Conservation (phyloP, 257 asterid genomes). For the Solanum commersonii region DNA sequence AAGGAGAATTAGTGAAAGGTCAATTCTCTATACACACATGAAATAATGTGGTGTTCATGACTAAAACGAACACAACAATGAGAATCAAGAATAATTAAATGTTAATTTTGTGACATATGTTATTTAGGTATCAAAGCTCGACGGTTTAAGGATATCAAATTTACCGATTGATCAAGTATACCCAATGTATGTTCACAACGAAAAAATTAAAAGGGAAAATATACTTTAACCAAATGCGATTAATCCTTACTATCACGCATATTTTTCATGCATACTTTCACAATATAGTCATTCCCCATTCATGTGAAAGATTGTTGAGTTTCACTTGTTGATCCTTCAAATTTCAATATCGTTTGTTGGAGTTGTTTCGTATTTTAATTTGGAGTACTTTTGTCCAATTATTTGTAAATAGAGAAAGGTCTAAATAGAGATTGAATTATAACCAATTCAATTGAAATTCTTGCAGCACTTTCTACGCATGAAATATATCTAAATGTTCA, state of each 20-base stretch:
- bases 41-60: background rate
- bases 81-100: background rate
- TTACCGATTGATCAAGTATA: background rate
- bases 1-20: background rate
- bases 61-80: background rate
- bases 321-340: background rate
- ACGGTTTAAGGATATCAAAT: too few relatives aligned
- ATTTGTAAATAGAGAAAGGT: background rate
- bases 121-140: background rate
- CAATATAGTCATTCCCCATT: too few relatives aligned
- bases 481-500: background rate
- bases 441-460: too few relatives aligned
- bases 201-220: too few relatives aligned
- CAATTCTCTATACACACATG: background rate
- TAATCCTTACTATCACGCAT: background rate
- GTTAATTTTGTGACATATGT: background rate
- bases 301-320: background rate
- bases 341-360: too few relatives aligned
- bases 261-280: background rate
- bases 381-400: background rate
- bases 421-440: background rate
- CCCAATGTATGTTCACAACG: background rate
- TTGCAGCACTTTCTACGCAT: background rate
- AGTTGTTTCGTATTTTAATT: too few relatives aligned
- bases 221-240: background rate